Conservation (phyloP, 495 filamentous ascomycete genomes). For the Penicillium robsamsonii region DNA sequence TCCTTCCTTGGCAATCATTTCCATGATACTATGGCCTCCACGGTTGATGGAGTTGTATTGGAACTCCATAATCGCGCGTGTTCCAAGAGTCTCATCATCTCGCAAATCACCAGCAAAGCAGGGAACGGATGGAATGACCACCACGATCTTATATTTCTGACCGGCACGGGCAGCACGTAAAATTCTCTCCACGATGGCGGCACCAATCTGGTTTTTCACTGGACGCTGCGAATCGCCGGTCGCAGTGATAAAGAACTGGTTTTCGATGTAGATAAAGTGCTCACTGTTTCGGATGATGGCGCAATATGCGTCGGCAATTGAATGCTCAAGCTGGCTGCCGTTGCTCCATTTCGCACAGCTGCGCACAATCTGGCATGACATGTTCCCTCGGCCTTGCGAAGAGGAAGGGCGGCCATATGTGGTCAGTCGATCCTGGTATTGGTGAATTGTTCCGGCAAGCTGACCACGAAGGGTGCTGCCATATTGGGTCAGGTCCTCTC, state of each 20-base stretch:
- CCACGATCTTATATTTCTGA: constrained; percentile 78
- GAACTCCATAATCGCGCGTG: constrained; percentile 95
- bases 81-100: constrained; percentile 75
- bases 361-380: constrained; percentile 66
- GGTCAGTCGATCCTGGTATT: constrained; percentile 44
- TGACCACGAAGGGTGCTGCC: constrained; percentile 41
- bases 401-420: constrained; percentile 23
- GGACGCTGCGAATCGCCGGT: constrained; percentile 73
- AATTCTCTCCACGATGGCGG: constrained; percentile 84
- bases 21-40: constrained; percentile 84
- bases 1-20: constrained; percentile 67
- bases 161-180: constrained; percentile 67
- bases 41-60: constrained; percentile 87
- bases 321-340: constrained; percentile 71
- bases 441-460: constrained; percentile 48
- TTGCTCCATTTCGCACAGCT: constrained; percentile 72
- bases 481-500: constrained; percentile 38
- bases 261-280: constrained; percentile 93
- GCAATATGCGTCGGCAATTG: constrained; percentile 85
- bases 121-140: constrained; percentile 85
- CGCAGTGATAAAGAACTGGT: constrained; percentile 97
- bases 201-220: constrained; percentile 83
- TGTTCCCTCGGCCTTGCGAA: constrained; percentile 44
- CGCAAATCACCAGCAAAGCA: constrained; percentile 88
- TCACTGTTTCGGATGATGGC: constrained; percentile 74